Base-by-base conservation (phyloP, 2,329 filamentous ascomycete species). In the Nigrograna mackinnonii region DNA sequence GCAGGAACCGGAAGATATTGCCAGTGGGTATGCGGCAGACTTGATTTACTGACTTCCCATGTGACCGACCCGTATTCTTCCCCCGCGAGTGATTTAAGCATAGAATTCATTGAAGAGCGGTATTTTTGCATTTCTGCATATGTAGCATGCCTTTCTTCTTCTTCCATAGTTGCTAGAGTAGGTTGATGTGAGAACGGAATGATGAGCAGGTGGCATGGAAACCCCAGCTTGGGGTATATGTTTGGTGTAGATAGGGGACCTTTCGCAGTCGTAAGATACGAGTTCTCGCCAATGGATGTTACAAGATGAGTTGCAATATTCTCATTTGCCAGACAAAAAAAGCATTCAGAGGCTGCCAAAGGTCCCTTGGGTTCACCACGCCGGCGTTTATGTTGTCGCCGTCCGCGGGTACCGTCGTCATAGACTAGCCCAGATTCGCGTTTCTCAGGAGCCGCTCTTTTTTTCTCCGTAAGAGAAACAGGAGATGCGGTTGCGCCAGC, bases 291-390 rank as follows among this genome's bases (percentile, higher is more conserved):
- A 50, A 99, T 92, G 19, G 87, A 91, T 52, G 87, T 87, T 58
- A 96, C 86, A 69, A 99, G 87, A 70, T 99, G 92, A 1, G 86
- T 86, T 39, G 88, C 87, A 33, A 94, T 76, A 47, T 86, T 87
- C 5, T 87, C 83, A 66, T 95, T 96, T 5, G 89, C 91, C 9
- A 99, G 79, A 64, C 94, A 99, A 74, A 99, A 97, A 76, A 94
- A 99, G 72, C 94, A 99, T 58, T 86, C 80, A 39, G 86, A 85
- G 2, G 89, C 90, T 0, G 58, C 57, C 14, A 70, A 58, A 4
- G 72, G 69, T 4, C 67, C 62, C 30, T 58, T 56, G 31, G 12
- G 43, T 34, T 64, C 61, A 26, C 57, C 58, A 42, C 66, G 62
- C 21, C 59, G 60, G 22, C 70, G 62, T 46, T 76, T 75, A 49